Evolutionary conservation across 495 filamentous ascomycete genomes (phyloP), one percentile per base, ranked within the genome.

Genomic region (Acidomyces sp.): DNA sequence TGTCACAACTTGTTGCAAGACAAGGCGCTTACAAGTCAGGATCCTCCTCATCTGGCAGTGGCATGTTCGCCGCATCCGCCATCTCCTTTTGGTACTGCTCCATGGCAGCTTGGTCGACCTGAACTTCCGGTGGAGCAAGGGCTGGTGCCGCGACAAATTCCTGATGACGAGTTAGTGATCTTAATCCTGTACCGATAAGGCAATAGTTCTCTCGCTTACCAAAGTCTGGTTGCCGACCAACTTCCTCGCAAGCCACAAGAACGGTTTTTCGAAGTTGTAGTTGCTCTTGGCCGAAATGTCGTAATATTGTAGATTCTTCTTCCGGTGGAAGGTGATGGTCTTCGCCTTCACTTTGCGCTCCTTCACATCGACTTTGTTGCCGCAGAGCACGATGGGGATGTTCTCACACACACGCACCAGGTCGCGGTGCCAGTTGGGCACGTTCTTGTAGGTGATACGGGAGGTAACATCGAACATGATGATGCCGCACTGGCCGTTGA

Each of bases 211-310:
- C 22, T 10, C n/a, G 71, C 82, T 53, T 71, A 94, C 86, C 62
- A 99, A 68, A 51, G 67, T 63, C 49, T 82, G 73, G 72, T 99
- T 95, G 61, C 90, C 92, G 46, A 94, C 92, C 34, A 96, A 75
- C 77, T 99, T 96, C 58, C 92, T 78, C 39, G 90, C 92, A 54
- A 99, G 80, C 92, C 92, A 99, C 47, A 99, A 77, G 82, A 99
- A 99, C 46, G 92, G 92, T 78, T 99, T 99, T 80, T 99, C 92
- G 70, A 99, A 99, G 80, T 99, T 99, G 72, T 99, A 99, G 71
- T 99, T 99, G 54, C 86, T 94, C 75, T 99, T 99, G 62, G 92
- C 92, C 34, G 85, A 93, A 62, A 99, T 99, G 50, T 99, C 92
- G 74, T 99, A 99, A 77, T 99, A 99, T 66, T 99, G 92, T 13